Percentiles rank a stretch among this genome's conserved stretches.
phyloP scores from a whole-genome alignment of 23 red algal genomes.

The Cyanidioschyzon merolae region DNA sequence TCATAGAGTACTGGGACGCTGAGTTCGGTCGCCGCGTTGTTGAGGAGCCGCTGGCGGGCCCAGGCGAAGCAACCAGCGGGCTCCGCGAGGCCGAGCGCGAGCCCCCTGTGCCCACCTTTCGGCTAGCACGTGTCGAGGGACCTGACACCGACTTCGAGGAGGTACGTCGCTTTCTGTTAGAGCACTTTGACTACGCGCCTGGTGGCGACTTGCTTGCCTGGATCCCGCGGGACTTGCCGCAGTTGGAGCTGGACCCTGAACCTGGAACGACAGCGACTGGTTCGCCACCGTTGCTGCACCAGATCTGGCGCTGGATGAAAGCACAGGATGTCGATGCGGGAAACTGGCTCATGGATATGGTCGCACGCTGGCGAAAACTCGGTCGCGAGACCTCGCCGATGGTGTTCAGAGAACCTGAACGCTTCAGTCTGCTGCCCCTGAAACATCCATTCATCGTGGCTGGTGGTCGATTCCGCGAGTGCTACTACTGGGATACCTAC shows the following conservation, averaged over 20 bases:
- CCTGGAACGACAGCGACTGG: background rate
- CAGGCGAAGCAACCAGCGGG: background rate
- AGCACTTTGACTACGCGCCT: conserved; percentile 5
- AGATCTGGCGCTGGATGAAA: background rate
- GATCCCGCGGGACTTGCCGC: background rate
- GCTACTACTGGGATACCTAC: conserved; percentile 87
- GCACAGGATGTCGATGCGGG: background rate
- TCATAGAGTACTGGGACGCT: conserved; percentile 11
- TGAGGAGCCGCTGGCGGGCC: background rate
- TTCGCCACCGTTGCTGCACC: background rate
- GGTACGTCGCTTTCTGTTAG: background rate
- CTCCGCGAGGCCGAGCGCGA: background rate
- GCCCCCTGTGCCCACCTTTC: background rate
- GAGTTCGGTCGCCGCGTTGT: background rate
- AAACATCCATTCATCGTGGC: conserved; percentile 64
- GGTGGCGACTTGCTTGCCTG: background rate
- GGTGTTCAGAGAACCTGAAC: conserved; percentile 8
- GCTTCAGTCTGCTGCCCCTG: conserved; percentile 32
- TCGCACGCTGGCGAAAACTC: conserved; percentile 1
- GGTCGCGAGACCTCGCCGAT: conserved; percentile 6
- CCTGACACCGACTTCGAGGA: background rate
- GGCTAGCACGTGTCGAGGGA: background rate
- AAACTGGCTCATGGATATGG: background rate
- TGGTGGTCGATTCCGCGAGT: conserved; percentile 87
- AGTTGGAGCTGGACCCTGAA: background rate